Percentiles rank a stretch among this genome's conserved stretches.
Evolutionary conservation across 2,329 filamentous ascomycete species (phyloP).

Genomic region (Botryotinia calthae): DNA sequence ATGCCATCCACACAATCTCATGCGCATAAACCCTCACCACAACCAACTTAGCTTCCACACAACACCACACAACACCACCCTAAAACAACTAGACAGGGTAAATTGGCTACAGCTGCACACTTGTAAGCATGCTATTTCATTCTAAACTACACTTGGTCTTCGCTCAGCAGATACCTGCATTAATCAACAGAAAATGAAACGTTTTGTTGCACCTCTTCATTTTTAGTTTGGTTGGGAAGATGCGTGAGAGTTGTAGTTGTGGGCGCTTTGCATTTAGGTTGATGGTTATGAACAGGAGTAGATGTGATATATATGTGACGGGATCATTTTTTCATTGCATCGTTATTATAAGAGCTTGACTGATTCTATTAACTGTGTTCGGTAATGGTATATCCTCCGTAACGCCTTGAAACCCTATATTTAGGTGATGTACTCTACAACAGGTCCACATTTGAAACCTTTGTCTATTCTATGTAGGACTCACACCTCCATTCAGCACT

Average conservation of each 20-base stretch:
- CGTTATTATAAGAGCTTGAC: background rate
- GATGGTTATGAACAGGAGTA: background rate
- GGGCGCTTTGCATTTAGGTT: background rate
- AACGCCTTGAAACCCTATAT: background rate
- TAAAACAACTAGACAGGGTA: conserved; percentile 1
- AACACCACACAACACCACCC: background rate
- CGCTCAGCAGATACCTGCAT: background rate
- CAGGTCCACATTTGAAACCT: background rate
- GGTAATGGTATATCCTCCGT: conserved; percentile 3
- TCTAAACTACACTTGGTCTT: background rate
- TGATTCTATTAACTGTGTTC: background rate
- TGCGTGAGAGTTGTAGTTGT: conserved; percentile 10
- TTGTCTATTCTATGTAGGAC: conserved; percentile 24
- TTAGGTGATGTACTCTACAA: conserved; percentile 9
- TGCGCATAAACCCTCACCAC: background rate
- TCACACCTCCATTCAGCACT: conserved; percentile 27
- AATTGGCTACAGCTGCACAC: background rate
- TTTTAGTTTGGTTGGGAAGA: conserved; percentile 17
- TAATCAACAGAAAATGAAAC: background rate
- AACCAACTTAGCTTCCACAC: background rate
- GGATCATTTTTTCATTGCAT: conserved; percentile 5
- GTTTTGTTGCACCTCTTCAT: conserved; percentile 16
- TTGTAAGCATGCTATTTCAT: background rate
- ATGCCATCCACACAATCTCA: conserved; percentile 1
- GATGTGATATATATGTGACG: background rate